A percentile compares a stretch with the other conserved stretches of the same genome.
phyloP scores from a whole-genome alignment of 306 rosid genomes.

The Cucumis cinereus region DNA sequence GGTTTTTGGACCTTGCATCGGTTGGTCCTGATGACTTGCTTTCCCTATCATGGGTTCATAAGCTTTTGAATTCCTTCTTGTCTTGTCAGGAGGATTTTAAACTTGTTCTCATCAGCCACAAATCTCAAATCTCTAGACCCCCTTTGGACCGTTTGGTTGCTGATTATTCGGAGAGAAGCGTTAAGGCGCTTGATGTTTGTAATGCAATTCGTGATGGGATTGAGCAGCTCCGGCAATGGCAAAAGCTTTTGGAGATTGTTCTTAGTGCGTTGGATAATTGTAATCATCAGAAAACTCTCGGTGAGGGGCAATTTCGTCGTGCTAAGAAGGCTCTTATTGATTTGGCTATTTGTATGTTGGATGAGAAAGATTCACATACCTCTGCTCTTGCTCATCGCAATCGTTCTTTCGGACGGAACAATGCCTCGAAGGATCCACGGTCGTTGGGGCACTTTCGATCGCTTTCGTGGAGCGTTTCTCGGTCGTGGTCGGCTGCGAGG shows the following conservation, averaged over 20 bases:
- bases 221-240: constrained; percentile 76
- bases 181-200: constrained; percentile 80
- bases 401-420: constrained; percentile 69
- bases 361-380: constrained; percentile 51
- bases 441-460: constrained; percentile 58
- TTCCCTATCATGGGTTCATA: constrained; percentile 58
- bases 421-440: constrained; percentile 23
- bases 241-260: constrained; percentile 64
- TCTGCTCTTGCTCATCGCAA: constrained; percentile 39
- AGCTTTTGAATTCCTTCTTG: constrained; percentile 58
- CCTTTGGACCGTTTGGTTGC: constrained; percentile 55
- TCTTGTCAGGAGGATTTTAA: constrained; percentile 57
- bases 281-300: constrained; percentile 29
- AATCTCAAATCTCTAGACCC: constrained; percentile 18
- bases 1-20: constrained; percentile 36
- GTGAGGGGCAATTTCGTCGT: constrained; percentile 80
- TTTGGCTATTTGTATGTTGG: constrained; percentile 73
- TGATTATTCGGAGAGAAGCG: constrained; percentile 66
- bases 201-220: constrained; percentile 86
- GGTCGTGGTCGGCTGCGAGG: constrained; percentile 82
- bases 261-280: constrained; percentile 43
- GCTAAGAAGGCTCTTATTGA: constrained; percentile 79
- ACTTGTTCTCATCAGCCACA: constrained; percentile 28
- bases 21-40: constrained; percentile 30
- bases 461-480: constrained; percentile 86